phyloP scores from a whole-genome alignment of 1,284 basidiomycete genomes.

The Moesziomyces globuligerus region DNA sequence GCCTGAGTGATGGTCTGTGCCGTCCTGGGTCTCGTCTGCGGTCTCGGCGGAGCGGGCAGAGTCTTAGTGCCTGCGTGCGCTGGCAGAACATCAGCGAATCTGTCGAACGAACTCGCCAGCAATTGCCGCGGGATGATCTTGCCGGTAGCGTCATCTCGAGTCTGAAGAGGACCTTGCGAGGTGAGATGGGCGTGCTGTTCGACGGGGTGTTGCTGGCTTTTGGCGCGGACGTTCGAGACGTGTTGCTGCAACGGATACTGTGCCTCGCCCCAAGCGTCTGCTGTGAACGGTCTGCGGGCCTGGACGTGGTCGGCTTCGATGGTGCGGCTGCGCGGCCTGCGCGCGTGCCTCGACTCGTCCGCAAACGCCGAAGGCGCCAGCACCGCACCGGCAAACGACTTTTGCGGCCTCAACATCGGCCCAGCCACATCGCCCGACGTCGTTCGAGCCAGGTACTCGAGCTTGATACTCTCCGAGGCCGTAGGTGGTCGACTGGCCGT shows the following conservation, averaged over 20 bases:
- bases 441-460: constrained; percentile 35
- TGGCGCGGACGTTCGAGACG: constrained; percentile 5
- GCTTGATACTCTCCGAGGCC: constrained; percentile 44
- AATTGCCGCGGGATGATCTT: constrained; percentile 7
- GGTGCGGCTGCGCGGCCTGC: constrained; percentile 30
- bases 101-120: background rate
- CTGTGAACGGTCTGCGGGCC: constrained; percentile 30
- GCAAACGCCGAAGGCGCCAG: constrained; percentile 36
- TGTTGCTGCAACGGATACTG: constrained; percentile 28
- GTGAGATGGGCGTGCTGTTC: no score
- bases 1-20: constrained; percentile 25
- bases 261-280: constrained; percentile 38
- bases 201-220: constrained; percentile 19
- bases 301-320: constrained; percentile 24
- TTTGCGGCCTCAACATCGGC: constrained; percentile 14
- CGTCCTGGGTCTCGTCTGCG: constrained; percentile 22
- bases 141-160: constrained; percentile 1
- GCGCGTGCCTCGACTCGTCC: constrained; percentile 6
- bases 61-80: constrained; percentile 3
- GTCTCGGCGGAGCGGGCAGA: constrained; percentile 20
- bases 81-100: no score
- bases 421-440: constrained; percentile 4
- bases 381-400: constrained; percentile 14
- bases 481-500: constrained; percentile 36
- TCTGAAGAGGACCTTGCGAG: no score